Evolutionary conservation across 1,284 basidiomycete species (phyloP).

Genomic region (Ceratobasidium sp.): DNA sequence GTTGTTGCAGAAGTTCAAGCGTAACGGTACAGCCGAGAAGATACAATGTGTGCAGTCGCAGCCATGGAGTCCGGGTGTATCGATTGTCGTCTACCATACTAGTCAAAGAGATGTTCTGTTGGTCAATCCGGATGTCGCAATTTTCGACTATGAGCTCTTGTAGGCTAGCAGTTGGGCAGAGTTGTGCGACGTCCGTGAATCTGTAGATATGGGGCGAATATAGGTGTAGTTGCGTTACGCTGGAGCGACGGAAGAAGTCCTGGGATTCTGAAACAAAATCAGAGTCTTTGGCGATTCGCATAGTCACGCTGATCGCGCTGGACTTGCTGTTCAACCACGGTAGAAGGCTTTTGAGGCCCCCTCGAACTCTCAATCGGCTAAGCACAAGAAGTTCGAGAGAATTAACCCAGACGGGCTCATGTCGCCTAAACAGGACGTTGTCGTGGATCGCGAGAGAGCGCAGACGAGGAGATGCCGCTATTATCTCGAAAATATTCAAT

Average conservation of each 20-base stretch:
- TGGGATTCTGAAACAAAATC: neutral
- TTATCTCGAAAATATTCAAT: neutral
- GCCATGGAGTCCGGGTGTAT: neutral
- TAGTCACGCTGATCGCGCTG: neutral
- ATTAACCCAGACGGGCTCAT: neutral
- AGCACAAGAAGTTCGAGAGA: neutral
- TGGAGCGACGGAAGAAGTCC: conserved; percentile 9
- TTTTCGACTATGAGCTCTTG: neutral
- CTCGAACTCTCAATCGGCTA: neutral
- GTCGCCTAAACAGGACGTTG: neutral
- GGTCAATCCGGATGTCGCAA: neutral
- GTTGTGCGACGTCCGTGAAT: neutral
- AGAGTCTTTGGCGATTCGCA: neutral
- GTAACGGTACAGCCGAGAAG: neutral
- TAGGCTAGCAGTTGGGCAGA: neutral
- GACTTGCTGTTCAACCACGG: neutral
- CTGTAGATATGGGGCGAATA: neutral
- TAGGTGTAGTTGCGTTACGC: neutral
- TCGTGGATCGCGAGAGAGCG: neutral
- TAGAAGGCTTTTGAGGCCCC: neutral
- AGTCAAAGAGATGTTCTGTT: neutral
- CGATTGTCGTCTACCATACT: neutral
- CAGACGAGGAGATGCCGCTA: neutral
- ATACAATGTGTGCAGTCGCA: neutral
- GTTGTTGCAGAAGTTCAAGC: neutral